Conservation (phyloP, 2,329 filamentous ascomycete genomes). For the Ceratocystis huliohia region DNA sequence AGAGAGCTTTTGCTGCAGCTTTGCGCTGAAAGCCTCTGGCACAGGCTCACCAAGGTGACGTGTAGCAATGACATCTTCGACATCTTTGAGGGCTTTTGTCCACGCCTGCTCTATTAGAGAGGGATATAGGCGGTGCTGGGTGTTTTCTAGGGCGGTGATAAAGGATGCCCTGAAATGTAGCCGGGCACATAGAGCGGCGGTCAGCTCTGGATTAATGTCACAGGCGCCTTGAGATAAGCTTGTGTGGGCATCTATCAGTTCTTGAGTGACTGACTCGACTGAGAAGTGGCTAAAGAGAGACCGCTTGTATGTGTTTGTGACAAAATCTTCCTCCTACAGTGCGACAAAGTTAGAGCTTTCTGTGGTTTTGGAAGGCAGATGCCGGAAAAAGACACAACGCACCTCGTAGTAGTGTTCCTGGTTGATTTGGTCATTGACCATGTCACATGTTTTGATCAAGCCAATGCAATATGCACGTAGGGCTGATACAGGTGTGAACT, state of each 20-base stretch:
- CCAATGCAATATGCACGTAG: slow-evolving; percentile 78
- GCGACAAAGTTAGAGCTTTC: background rate
- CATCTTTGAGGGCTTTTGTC: slow-evolving; percentile 26
- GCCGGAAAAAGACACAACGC: slow-evolving; percentile 26
- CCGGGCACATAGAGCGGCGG: slow-evolving; percentile 48
- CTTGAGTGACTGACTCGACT: slow-evolving; percentile 40
- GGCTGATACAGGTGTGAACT: slow-evolving; percentile 45
- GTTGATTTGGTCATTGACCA: slow-evolving; percentile 63
- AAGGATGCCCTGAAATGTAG: slow-evolving; percentile 55
- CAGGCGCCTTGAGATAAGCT: slow-evolving; percentile 25
- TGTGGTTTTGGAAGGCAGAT: background rate
- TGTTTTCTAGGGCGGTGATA: slow-evolving; percentile 41
- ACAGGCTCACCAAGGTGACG: slow-evolving; percentile 47
- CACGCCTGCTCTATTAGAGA: slow-evolving; percentile 39
- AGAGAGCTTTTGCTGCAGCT: slow-evolving; percentile 80
- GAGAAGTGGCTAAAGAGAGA: slow-evolving; percentile 56
- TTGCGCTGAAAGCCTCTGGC: slow-evolving; percentile 72
- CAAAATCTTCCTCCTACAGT: slow-evolving; percentile 81
- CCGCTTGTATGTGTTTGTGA: slow-evolving; percentile 78
- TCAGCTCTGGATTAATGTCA: slow-evolving; percentile 27
- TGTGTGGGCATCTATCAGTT: slow-evolving; percentile 42
- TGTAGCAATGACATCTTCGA: slow-evolving; percentile 5
- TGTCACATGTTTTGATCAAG: slow-evolving; percentile 68
- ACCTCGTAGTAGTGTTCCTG: slow-evolving; percentile 88
- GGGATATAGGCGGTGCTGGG: slow-evolving; percentile 34